A percentile compares a stretch with the other conserved stretches of the same genome.
Conservation (phyloP, 108 stramenopile species). For the Nitzschia sp. region DNA sequence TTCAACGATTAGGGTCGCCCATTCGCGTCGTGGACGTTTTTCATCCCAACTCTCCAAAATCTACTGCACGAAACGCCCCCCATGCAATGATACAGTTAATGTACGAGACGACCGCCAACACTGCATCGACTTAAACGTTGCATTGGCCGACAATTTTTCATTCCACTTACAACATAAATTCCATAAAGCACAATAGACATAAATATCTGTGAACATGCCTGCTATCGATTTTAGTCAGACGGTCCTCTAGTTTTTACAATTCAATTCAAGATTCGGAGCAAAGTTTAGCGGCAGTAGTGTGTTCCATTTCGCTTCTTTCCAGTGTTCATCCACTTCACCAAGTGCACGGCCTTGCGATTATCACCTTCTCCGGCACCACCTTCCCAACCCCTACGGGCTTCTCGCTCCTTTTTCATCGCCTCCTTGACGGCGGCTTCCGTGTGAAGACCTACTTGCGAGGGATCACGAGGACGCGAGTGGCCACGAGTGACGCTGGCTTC, state of each 20-base stretch:
- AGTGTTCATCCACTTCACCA: constrained; percentile 93
- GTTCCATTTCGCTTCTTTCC: constrained; percentile 92
- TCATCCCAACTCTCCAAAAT: constrained; percentile 18
- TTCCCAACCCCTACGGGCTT: constrained; percentile 65
- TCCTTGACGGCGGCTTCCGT: constrained; percentile 61
- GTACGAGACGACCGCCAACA: background rate
- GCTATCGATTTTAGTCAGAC: too few species aligned
- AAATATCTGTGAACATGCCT: too few species aligned
- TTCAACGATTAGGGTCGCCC: constrained; percentile 18
- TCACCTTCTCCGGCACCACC: constrained; percentile 86
- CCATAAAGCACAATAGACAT: too few species aligned
- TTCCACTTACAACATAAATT: too few species aligned
- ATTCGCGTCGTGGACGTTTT: constrained; percentile 34
- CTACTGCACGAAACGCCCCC: background rate
- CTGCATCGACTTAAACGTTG: too few species aligned
- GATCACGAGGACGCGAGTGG: constrained; percentile 81
- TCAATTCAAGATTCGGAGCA: too few species aligned
- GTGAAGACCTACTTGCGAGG: constrained; percentile 79
- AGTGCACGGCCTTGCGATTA: constrained; percentile 84
- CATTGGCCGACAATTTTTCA: too few species aligned
- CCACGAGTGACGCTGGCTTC: constrained; percentile 68
- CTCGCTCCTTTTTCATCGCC: constrained; percentile 72
- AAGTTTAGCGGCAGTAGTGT: constrained; percentile 63
- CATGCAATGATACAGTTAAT: constrained; percentile 22
- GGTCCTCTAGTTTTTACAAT: too few species aligned